Conservation (phyloP, 768 basidiomycete species). For the Hypholoma sublateritium region DNA sequence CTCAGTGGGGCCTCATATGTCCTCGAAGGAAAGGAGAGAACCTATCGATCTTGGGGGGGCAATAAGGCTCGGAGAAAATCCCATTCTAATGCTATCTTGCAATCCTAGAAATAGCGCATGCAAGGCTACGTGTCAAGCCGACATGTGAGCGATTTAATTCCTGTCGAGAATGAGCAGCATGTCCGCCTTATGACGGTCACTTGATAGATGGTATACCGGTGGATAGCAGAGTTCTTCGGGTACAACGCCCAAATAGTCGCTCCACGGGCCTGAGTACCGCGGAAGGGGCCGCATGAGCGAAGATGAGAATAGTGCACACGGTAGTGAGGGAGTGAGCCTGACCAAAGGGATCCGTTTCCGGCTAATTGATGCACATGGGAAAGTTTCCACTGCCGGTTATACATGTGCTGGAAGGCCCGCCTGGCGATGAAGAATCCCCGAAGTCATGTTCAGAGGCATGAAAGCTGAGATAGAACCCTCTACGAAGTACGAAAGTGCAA, state of each 20-base stretch:
- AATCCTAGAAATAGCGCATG: conserved; percentile 18
- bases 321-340: conserved; percentile 12
- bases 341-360: conserved; percentile 12
- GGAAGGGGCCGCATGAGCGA: conserved; percentile 2
- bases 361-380: conserved; percentile 21
- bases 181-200: conserved; percentile 27
- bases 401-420: conserved; percentile 6
- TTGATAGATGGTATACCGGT: conserved; percentile 23
- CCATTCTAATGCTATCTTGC: conserved; percentile 5
- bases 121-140: conserved; percentile 30
- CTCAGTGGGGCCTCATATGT: conserved; percentile 16
- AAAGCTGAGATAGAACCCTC: conserved; percentile 11
- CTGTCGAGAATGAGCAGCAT: conserved; percentile 22
- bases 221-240: conserved; percentile 1
- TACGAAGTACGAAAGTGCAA: conserved; percentile 8
- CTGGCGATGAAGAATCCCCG: conserved; percentile 13
- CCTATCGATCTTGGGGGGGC: conserved; percentile 8
- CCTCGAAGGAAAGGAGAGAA: conserved; percentile 3
- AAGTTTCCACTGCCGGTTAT: conserved; percentile 14
- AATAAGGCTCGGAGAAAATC: conserved; percentile 6
- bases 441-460: background rate
- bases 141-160: conserved; percentile 33
- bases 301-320: conserved; percentile 13
- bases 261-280: conserved; percentile 6
- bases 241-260: background rate